phyloP scores from a whole-genome alignment of 345 rosid genomes.

The Populus simonii region DNA sequence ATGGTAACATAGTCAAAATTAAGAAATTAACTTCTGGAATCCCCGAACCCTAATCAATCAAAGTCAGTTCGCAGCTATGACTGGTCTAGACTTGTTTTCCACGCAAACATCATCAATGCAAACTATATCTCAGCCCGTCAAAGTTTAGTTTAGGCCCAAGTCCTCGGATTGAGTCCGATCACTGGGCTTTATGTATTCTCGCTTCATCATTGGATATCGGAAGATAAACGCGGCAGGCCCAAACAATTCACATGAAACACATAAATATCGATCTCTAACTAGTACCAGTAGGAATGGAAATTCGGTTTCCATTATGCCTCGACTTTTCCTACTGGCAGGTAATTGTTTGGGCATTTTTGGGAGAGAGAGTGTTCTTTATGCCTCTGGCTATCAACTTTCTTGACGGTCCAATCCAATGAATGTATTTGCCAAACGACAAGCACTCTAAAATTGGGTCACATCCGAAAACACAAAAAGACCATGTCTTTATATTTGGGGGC shows the following conservation, averaged over 20 bases:
- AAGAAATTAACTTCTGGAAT: no score
- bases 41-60: neutral
- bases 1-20: neutral
- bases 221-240: neutral
- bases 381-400: no score
- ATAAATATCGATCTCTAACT: neutral
- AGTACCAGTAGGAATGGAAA: neutral
- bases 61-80: neutral
- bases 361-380: no score
- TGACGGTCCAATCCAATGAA: no score
- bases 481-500: neutral
- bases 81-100: neutral
- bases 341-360: neutral
- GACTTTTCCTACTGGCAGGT: neutral
- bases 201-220: neutral
- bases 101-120: neutral
- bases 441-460: neutral
- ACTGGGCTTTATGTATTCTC: neutral
- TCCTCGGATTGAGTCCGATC: neutral
- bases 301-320: neutral
- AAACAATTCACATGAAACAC: neutral
- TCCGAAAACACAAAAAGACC: neutral
- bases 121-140: neutral
- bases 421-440: neutral
- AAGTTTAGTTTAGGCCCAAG: neutral